Evolutionary conservation across 1,139 yeast species (phyloP).

Genomic region (Candida sojae): DNA sequence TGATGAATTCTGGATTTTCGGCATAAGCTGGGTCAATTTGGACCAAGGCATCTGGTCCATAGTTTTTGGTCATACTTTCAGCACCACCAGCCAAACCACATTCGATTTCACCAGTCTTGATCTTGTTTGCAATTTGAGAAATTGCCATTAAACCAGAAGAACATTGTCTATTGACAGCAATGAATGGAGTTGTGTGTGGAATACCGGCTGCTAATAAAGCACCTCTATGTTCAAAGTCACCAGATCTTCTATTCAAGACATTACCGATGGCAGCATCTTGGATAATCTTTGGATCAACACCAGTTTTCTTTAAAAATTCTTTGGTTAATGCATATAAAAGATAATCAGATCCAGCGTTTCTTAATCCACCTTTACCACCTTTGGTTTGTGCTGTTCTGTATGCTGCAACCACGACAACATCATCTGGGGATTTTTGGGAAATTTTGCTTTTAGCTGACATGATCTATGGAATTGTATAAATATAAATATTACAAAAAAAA

Average conservation of each 20-base stretch:
- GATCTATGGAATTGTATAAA: neutral
- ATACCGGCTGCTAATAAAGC: slow-evolving; percentile 44
- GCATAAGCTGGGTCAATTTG: slow-evolving; percentile 22
- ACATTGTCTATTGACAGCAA: slow-evolving; percentile 43
- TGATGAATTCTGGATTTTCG: slow-evolving; percentile 19
- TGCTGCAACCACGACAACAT: slow-evolving; percentile 36
- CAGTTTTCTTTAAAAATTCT: slow-evolving; percentile 28
- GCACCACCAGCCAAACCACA: slow-evolving; percentile 46
- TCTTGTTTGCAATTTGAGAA: slow-evolving; percentile 33
- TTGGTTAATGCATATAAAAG: slow-evolving; percentile 29
- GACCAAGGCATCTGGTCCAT: slow-evolving; percentile 35
- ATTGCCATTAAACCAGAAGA: slow-evolving; percentile 44
- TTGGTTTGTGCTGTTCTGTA: slow-evolving; percentile 38
- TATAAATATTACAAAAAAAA: neutral
- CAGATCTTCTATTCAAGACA: slow-evolving; percentile 81
- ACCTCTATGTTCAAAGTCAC: slow-evolving; percentile 84
- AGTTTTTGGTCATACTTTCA: slow-evolving; percentile 43
- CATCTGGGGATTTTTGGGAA: slow-evolving; percentile 17
- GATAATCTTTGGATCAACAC: slow-evolving; percentile 38
- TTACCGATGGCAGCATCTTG: slow-evolving; percentile 83
- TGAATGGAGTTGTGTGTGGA: slow-evolving; percentile 36
- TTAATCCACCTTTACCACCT: slow-evolving; percentile 38
- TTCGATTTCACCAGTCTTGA: slow-evolving; percentile 32
- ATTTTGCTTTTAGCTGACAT: slow-evolving; percentile 14
- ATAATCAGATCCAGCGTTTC: slow-evolving; percentile 36